Conservation (phyloP, 176 grass and related monocot species). For the Oryza glaberrima region DNA sequence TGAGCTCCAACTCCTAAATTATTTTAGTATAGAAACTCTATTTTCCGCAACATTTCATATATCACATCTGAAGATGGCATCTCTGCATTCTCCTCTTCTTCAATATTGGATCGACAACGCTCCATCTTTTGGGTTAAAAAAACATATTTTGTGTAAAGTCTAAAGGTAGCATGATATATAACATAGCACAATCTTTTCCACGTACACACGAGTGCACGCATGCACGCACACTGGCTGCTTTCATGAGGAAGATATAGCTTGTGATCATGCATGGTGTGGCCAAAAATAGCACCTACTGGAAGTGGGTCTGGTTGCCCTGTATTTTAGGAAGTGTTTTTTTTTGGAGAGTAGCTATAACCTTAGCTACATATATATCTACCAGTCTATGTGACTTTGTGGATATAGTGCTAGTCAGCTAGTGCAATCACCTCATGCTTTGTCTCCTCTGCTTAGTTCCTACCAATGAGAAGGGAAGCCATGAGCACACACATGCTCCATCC, state of each 20-base stretch:
- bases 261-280: conserved; percentile 27
- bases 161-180: conserved; percentile 35
- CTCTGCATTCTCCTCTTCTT: background rate
- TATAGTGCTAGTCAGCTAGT: conserved; percentile 13
- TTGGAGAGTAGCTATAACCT: background rate
- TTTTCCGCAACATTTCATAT: background rate
- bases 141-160: conserved; percentile 11
- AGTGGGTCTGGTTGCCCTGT: conserved; percentile 30
- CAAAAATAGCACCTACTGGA: conserved; percentile 31
- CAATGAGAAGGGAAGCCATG: conserved; percentile 1
- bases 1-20: background rate
- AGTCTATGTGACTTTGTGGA: background rate
- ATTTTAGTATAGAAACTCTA: background rate
- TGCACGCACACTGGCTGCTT: conserved; percentile 18
- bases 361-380: background rate
- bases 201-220: conserved; percentile 28
- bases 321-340: conserved; percentile 17
- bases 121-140: background rate
- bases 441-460: background rate
- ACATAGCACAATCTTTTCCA: conserved; percentile 21
- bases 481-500: background rate
- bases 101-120: background rate
- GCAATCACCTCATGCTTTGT: background rate
- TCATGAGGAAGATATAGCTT: conserved; percentile 16
- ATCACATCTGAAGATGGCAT: background rate